phyloP scores from a whole-genome alignment of 192 early-diverging fungal species.

The Lunasporangiospora selenospora region DNA sequence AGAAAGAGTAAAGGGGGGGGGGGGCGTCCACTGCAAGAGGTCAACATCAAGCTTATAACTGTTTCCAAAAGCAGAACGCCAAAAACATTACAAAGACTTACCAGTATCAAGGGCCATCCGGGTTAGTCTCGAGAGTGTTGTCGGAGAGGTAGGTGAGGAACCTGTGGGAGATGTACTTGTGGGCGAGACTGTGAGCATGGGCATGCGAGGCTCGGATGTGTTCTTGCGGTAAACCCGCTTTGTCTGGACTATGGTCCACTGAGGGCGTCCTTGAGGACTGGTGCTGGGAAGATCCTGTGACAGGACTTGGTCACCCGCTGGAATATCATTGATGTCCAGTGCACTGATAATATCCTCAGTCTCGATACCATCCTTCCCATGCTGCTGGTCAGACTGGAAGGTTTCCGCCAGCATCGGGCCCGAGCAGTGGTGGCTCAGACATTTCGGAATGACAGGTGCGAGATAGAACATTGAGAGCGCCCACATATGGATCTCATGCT shows the following conservation, averaged over 20 bases:
- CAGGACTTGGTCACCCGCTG: no score
- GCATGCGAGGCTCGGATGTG: no score
- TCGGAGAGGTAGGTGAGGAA: no score
- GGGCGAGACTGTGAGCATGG: background rate
- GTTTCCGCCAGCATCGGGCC: no score
- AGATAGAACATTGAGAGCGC: slow-evolving; percentile 5
- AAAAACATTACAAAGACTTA: background rate
- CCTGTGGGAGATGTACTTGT: background rate
- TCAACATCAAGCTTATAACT: no score
- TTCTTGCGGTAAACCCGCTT: background rate
- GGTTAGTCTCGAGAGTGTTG: slow-evolving; percentile 1
- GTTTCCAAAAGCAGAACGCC: no score
- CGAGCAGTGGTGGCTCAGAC: background rate
- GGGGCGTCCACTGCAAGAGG: no score
- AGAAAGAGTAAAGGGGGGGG: background rate
- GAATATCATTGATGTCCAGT: no score
- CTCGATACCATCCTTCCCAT: no score
- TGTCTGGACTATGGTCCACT: background rate
- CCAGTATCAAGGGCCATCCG: slow-evolving; percentile 12
- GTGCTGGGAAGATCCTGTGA: no score
- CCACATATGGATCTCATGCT: slow-evolving; percentile 9
- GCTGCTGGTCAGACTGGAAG: background rate
- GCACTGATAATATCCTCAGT: background rate
- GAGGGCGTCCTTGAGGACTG: no score
- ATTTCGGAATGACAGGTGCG: background rate